Conservation (phyloP, 352 stramenopile species). For the Globisporangium splendens region DNA sequence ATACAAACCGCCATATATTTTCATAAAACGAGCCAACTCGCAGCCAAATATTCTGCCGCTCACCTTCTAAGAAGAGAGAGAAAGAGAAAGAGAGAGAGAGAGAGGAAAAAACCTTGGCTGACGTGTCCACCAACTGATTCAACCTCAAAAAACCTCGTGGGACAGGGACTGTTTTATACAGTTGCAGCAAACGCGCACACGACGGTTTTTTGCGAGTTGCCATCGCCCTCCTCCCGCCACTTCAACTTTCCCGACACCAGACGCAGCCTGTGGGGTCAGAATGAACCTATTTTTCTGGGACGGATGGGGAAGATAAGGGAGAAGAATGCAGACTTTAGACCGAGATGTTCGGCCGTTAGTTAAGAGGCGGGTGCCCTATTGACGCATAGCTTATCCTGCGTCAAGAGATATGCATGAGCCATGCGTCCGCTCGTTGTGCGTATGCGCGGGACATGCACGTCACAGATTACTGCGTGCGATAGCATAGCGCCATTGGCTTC, state of each 20-base stretch:
- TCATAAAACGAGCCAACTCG: background rate
- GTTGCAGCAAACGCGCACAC: background rate
- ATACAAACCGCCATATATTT: slow-evolving; percentile 11
- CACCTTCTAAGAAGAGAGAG: background rate
- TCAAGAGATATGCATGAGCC: too few relatives aligned
- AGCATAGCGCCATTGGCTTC: too few relatives aligned
- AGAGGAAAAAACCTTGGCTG: slow-evolving; percentile 16
- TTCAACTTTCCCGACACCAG: background rate
- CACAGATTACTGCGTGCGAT: too few relatives aligned
- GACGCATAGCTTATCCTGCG: too few relatives aligned
- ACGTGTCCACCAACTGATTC: slow-evolving; percentile 7
- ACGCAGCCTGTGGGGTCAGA: background rate
- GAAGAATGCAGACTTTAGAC: background rate
- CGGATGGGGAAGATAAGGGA: background rate
- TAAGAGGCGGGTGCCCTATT: too few relatives aligned
- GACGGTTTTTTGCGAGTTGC: too few relatives aligned
- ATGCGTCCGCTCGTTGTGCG: too few relatives aligned
- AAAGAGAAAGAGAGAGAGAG: background rate
- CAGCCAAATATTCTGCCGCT: too few relatives aligned
- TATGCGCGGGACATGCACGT: too few relatives aligned
- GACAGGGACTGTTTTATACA: slow-evolving; percentile 5
- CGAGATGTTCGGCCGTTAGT: too few relatives aligned
- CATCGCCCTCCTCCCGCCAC: background rate
- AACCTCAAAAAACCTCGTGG: slow-evolving; percentile 8
- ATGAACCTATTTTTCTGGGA: background rate